Conservation (phyloP, 2,329 filamentous ascomycete species). For the Colletotrichum sp. region DNA sequence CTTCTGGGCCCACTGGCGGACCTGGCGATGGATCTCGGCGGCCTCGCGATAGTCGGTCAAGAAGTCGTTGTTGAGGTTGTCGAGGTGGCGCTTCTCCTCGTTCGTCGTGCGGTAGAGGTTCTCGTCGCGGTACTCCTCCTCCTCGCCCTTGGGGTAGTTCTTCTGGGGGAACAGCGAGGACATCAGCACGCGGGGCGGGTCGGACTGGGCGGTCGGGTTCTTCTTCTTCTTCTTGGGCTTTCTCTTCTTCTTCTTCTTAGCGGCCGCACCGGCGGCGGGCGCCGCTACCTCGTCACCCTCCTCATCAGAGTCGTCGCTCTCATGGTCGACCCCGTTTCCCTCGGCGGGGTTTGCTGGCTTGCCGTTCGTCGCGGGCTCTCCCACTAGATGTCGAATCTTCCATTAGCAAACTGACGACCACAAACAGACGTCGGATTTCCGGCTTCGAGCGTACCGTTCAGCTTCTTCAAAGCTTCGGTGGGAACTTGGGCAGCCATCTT, state of each 20-base stretch:
- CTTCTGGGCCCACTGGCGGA: constrained; percentile 82
- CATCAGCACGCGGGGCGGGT: constrained; percentile 76
- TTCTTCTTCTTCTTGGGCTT: constrained; percentile 75
- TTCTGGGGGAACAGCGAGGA: constrained; percentile 76
- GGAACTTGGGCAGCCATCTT: constrained; percentile 50
- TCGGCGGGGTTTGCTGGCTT: constrained; percentile 42
- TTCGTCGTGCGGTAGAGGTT: constrained; percentile 80
- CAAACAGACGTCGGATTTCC: background rate
- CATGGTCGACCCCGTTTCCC: constrained; percentile 40
- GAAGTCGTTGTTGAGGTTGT: constrained; percentile 69
- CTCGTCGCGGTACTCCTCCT: constrained; percentile 78
- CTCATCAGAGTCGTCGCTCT: constrained; percentile 58
- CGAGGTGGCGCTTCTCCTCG: constrained; percentile 84
- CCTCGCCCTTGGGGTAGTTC: constrained; percentile 78
- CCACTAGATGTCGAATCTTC: constrained; percentile 36
- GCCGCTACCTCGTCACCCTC: constrained; percentile 48
- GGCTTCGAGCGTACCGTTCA: constrained; percentile 38
- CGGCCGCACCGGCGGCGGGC: constrained; percentile 39
- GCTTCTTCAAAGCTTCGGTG: constrained; percentile 49
- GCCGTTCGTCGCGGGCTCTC: constrained; percentile 42
- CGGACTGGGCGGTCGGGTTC: constrained; percentile 72
- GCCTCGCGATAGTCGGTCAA: constrained; percentile 82
- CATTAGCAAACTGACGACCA: constrained; percentile 1
- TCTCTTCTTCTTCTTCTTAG: constrained; percentile 83
- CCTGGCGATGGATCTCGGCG: constrained; percentile 85